A percentile compares a stretch with the other conserved stretches of the same genome.
phyloP scores from a whole-genome alignment of 1,284 basidiomycete species.

The Rhodotorula sp. region DNA sequence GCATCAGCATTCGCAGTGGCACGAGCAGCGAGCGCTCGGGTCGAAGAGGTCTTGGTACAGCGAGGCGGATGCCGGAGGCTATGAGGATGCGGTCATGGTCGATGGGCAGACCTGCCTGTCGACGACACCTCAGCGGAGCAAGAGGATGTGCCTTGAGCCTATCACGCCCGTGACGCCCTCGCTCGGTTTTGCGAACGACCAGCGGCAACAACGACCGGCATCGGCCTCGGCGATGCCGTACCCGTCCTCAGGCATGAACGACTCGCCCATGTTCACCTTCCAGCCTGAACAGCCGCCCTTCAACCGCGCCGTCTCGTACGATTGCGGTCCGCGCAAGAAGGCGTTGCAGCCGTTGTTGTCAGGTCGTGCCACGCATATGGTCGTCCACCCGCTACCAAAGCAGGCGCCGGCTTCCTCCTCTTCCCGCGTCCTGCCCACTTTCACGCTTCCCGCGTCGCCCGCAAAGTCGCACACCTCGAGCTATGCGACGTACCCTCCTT shows the following conservation, averaged over 20 bases:
- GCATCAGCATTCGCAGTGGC: neutral
- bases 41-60: conserved; percentile 7
- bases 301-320: too few relatives aligned
- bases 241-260: neutral
- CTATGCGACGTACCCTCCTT: neutral
- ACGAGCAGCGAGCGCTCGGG: neutral
- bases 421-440: neutral
- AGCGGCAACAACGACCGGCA: neutral
- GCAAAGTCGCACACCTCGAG: neutral
- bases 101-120: neutral
- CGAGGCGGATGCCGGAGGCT: too few relatives aligned
- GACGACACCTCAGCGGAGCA: conserved; percentile 13
- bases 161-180: conserved; percentile 22
- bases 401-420: neutral
- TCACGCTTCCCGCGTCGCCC: conserved; percentile 1
- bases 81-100: too few relatives aligned
- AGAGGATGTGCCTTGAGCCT: conserved; percentile 19
- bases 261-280: neutral
- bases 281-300: too few relatives aligned
- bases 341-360: too few relatives aligned
- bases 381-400: neutral
- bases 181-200: neutral
- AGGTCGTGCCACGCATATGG: too few relatives aligned
- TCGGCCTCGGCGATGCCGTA: neutral
- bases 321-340: too few relatives aligned